Evolutionary conservation across 1,139 yeast species (phyloP).

Genomic region (Zygoascus meyerae): DNA sequence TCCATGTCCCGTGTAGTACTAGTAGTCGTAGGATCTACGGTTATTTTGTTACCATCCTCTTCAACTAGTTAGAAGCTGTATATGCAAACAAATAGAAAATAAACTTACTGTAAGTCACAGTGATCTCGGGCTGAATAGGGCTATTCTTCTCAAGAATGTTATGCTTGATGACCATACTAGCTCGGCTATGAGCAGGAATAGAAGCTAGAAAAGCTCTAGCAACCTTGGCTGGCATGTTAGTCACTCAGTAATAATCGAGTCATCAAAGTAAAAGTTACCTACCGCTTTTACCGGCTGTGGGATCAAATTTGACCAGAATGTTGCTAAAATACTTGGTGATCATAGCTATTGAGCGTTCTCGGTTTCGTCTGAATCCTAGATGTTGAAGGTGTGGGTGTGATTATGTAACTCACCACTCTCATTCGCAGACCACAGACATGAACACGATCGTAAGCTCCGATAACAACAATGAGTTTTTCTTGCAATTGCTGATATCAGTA

Average conservation of each 20-base stretch:
- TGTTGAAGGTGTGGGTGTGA: too few species aligned
- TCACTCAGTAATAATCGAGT: not conserved
- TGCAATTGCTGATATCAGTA: too few species aligned
- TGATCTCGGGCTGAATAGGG: slow-evolving; percentile 50
- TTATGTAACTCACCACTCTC: too few species aligned
- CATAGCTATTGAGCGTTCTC: slow-evolving; percentile 38
- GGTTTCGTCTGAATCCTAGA: too few species aligned
- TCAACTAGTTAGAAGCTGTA: slow-evolving; percentile 1
- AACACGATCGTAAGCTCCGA: too few species aligned
- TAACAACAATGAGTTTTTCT: too few species aligned
- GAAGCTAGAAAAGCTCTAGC: slow-evolving; percentile 77
- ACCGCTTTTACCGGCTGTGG: slow-evolving; percentile 57
- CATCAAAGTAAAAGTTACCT: slow-evolving; percentile 24
- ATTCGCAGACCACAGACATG: too few species aligned
- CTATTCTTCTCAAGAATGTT: slow-evolving; percentile 32
- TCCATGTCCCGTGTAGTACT: slow-evolving; percentile 30
- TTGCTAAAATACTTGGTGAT: slow-evolving; percentile 79
- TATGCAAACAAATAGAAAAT: not conserved
- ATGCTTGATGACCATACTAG: slow-evolving; percentile 27
- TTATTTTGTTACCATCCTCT: slow-evolving; percentile 68
- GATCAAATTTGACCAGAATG: slow-evolving; percentile 74
- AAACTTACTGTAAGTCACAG: slow-evolving; percentile 58
- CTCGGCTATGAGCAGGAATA: slow-evolving; percentile 52
- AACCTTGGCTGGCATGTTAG: slow-evolving; percentile 48
- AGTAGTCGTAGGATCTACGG: slow-evolving; percentile 57